These are phyloP conservation scores for Oryza coarctata DNA, from an alignment of 176 grass and related monocot species.

Conservation along the genomic window DNA sequence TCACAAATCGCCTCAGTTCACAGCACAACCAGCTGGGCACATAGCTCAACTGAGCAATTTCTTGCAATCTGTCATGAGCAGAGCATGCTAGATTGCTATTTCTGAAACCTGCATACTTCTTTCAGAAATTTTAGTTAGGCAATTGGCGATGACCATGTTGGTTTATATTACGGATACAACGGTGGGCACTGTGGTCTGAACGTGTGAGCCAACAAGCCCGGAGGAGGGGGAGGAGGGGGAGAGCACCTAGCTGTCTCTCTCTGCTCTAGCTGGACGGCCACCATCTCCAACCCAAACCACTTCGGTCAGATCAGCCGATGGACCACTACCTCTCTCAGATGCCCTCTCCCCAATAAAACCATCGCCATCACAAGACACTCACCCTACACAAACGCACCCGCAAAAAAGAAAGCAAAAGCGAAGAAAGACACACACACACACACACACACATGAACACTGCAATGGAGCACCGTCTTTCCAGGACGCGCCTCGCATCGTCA, in stretches of 20 bases:
- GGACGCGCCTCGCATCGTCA: background rate
- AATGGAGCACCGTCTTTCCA: background rate
- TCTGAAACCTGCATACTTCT: background rate
- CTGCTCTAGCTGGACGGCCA: constrained; percentile 42
- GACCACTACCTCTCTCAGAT: constrained; percentile 24
- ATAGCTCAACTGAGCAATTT: background rate
- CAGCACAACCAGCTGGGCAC: background rate
- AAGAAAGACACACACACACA: background rate
- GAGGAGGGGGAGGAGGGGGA: background rate
- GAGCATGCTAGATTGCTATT: background rate
- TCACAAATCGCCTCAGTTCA: background rate
- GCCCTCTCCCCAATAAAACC: background rate
- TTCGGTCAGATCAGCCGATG: constrained; percentile 5
- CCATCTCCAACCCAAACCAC: constrained; percentile 49
- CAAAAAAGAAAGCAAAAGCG: background rate
- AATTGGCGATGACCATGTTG: background rate
- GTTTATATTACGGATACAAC: background rate
- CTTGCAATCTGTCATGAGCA: background rate
- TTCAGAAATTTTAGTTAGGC: background rate
- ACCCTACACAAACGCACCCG: background rate
- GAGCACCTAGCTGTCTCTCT: constrained; percentile 27
- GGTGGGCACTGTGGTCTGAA: background rate
- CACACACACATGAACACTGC: background rate
- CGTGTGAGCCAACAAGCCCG: constrained; percentile 29
- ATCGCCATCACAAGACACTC: background rate